Percentiles rank a stretch among this genome's conserved stretches.
Conservation (phyloP, 306 rosid species). For the Hippophae rhamnoides region DNA sequence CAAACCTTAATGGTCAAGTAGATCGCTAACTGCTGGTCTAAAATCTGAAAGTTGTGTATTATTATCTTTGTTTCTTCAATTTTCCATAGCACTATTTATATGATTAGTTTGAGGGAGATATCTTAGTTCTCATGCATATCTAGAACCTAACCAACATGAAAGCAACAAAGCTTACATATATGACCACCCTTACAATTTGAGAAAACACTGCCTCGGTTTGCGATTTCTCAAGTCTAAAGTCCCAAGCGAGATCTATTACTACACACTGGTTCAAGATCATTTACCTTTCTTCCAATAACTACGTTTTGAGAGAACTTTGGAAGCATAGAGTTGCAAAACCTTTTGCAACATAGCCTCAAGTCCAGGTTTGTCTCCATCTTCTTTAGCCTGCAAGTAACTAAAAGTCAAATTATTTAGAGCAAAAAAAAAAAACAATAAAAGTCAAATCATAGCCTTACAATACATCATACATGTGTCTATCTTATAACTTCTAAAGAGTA, state of each 20-base stretch:
- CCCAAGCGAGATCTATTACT: background rate
- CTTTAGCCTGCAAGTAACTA: conserved; percentile 62
- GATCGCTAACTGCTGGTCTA: too few relatives aligned
- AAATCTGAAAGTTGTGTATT: too few relatives aligned
- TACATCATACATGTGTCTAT: conserved; percentile 3
- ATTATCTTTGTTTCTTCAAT: too few relatives aligned
- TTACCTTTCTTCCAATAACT: conserved; percentile 71
- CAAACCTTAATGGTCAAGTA: too few relatives aligned
- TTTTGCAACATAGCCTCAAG: conserved; percentile 92
- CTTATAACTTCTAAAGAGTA: background rate
- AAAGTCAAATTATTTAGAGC: conserved; percentile 5
- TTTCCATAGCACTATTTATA: too few relatives aligned
- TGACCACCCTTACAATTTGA: too few relatives aligned
- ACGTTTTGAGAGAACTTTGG: conserved; percentile 73
- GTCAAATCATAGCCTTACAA: conserved; percentile 8
- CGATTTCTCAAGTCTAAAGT: too few relatives aligned
- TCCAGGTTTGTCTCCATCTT: conserved; percentile 95
- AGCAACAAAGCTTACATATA: too few relatives aligned
- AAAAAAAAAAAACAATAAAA: background rate
- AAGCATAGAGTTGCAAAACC: conserved; percentile 89
- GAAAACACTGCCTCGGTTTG: too few relatives aligned
- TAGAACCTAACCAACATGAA: too few relatives aligned
- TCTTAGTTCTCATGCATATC: too few relatives aligned
- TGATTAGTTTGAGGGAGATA: too few relatives aligned
- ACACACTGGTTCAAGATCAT: background rate